A percentile compares a stretch with the other conserved stretches of the same genome.
phyloP scores from a whole-genome alignment of 768 basidiomycete genomes.

The Collybia nuda region DNA sequence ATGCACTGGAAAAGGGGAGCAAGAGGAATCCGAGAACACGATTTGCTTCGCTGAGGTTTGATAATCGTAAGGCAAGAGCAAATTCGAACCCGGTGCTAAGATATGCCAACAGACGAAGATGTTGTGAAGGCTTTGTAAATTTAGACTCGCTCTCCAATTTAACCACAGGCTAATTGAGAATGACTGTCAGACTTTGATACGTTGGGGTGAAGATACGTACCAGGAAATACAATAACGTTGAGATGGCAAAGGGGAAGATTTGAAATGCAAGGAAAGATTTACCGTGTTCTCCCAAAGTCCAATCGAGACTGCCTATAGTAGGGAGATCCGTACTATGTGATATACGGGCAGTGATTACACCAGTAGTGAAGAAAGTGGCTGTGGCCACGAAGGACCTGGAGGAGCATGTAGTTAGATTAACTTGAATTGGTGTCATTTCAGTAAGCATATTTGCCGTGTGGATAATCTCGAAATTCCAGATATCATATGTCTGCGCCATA shows the following conservation, averaged over 20 bases:
- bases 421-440: background rate
- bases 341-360: slow-evolving; percentile 41
- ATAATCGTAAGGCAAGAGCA: slow-evolving; percentile 51
- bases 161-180: no score
- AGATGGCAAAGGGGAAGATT: slow-evolving; percentile 32
- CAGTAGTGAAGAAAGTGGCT: slow-evolving; percentile 50
- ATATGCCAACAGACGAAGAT: slow-evolving; percentile 37
- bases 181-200: no score
- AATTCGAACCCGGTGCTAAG: slow-evolving; percentile 48
- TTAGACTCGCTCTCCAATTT: slow-evolving; percentile 1
- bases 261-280: slow-evolving; percentile 39
- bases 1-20: slow-evolving; percentile 46
- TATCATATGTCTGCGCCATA: slow-evolving; percentile 55
- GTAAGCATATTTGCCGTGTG: slow-evolving; percentile 37
- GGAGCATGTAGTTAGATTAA: slow-evolving; percentile 8
- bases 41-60: slow-evolving; percentile 47
- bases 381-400: slow-evolving; percentile 56
- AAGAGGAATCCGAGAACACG: slow-evolving; percentile 54
- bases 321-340: slow-evolving; percentile 35
- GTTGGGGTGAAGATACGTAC: slow-evolving; percentile 23
- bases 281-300: slow-evolving; percentile 38
- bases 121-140: slow-evolving; percentile 9
- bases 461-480: slow-evolving; percentile 59
- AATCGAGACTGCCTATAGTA: slow-evolving; percentile 29
- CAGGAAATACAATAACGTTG: slow-evolving; percentile 24